Conservation (phyloP, 768 basidiomycete genomes). For the Termitomyces titanicus region DNA sequence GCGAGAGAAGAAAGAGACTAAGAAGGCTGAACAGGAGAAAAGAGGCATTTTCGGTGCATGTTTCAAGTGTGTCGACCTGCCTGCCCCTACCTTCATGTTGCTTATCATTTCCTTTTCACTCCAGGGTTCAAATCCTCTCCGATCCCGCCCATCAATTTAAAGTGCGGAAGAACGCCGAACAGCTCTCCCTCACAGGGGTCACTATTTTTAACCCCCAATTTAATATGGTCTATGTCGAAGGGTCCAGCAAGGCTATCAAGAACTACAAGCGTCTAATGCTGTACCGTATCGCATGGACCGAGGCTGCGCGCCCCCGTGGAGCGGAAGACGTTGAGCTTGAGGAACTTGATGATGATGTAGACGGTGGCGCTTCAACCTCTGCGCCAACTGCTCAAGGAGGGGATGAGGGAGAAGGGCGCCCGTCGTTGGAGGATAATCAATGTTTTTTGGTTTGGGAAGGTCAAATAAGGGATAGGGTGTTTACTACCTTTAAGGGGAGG, state of each 20-base stretch:
- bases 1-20: conserved; percentile 80
- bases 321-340: conserved; percentile 70
- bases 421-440: conserved; percentile 79
- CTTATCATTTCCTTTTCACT: not conserved
- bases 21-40: conserved; percentile 86
- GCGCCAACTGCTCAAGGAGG: conserved; percentile 6
- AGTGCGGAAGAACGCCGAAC: conserved; percentile 94
- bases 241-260: conserved; percentile 79
- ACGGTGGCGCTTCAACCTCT: conserved; percentile 30
- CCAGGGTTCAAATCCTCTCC: conserved; percentile 80
- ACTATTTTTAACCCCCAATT: conserved; percentile 90
- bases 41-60: conserved; percentile 80
- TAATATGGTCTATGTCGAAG: conserved; percentile 92
- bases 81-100: not conserved
- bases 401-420: conserved; percentile 26
- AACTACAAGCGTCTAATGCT: conserved; percentile 87
- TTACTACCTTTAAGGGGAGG: conserved; percentile 76
- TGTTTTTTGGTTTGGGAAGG: conserved; percentile 96
- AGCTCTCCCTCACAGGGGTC: conserved; percentile 81
- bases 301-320: conserved; percentile 77
- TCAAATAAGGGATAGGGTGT: conserved; percentile 75
- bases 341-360: conserved; percentile 41
- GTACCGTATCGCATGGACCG: conserved; percentile 90
- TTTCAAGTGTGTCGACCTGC: conserved; percentile 70
- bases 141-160: conserved; percentile 95